Conservation (phyloP, 768 basidiomycete species). For the Trametopsis cervina region DNA sequence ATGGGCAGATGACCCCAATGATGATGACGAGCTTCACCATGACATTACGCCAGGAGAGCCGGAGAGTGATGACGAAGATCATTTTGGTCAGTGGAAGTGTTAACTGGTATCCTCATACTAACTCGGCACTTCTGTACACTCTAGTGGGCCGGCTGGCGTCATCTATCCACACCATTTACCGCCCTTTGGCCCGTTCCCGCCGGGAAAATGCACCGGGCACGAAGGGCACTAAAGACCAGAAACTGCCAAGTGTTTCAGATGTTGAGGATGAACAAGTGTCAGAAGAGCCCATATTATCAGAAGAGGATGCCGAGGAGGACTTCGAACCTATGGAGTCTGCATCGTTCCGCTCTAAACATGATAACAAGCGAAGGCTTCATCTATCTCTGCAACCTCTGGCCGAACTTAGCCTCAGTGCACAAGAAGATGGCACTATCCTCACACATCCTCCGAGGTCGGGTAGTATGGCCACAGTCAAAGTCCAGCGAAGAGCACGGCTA, state of each 20-base stretch:
- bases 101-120: not conserved
- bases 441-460: slow-evolving; percentile 36
- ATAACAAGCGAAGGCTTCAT: slow-evolving; percentile 2
- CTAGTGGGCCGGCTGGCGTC: slow-evolving; percentile 56
- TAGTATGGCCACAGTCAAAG: slow-evolving; percentile 67
- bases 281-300: slow-evolving; percentile 31
- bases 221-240: slow-evolving; percentile 14
- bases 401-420: slow-evolving; percentile 10
- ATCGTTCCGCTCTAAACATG: not conserved
- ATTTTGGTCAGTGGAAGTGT: slow-evolving; percentile 23
- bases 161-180: slow-evolving; percentile 84
- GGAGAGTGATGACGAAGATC: slow-evolving; percentile 63
- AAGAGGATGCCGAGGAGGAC: slow-evolving; percentile 51
- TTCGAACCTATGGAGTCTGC: slow-evolving; percentile 42
- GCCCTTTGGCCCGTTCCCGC: slow-evolving; percentile 67
- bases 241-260: slow-evolving; percentile 22
- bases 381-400: slow-evolving; percentile 13
- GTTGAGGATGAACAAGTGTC: slow-evolving; percentile 27
- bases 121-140: not conserved
- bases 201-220: slow-evolving; percentile 27
- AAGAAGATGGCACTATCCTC: slow-evolving; percentile 2
- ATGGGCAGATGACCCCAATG: slow-evolving; percentile 63
- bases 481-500: slow-evolving; percentile 61
- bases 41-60: slow-evolving; percentile 36
- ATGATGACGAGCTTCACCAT: slow-evolving; percentile 53